These are phyloP conservation scores for Candida sanyaensis DNA, from an alignment of 1,139 yeast species.

Conservation along the genomic window DNA sequence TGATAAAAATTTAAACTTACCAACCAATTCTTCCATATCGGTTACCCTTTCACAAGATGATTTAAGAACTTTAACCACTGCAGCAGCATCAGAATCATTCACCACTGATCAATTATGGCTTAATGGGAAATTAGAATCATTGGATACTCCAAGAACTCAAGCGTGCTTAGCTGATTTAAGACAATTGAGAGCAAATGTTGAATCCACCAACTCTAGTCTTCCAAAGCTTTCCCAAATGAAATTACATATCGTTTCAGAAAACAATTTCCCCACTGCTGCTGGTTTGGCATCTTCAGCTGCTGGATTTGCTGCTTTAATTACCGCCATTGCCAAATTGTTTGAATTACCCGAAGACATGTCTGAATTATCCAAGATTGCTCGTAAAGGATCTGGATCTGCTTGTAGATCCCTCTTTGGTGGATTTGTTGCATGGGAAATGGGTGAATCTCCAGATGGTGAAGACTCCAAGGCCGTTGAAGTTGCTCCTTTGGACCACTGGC, in stretches of 20 bases:
- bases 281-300: constrained; percentile 98
- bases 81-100: constrained; percentile 63
- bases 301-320: constrained; percentile 94
- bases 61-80: constrained; percentile 88
- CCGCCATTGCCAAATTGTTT: constrained; percentile 80
- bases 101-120: constrained; percentile 74
- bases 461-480: constrained; percentile 94
- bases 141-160: constrained; percentile 69
- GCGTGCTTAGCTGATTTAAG: constrained; percentile 82
- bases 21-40: constrained; percentile 93
- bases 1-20: constrained; percentile 81
- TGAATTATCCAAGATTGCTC: constrained; percentile 88
- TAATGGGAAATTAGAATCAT: constrained; percentile 72
- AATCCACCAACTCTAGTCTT: constrained; percentile 46
- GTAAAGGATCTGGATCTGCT: constrained; percentile 98
- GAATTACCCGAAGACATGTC: constrained; percentile 78
- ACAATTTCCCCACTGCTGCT: constrained; percentile 98
- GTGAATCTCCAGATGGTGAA: constrained; percentile 64
- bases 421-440: constrained; percentile 99
- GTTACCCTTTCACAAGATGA: constrained; percentile 92
- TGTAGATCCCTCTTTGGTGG: constrained; percentile 97
- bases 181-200: constrained; percentile 58
- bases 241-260: constrained; percentile 85
- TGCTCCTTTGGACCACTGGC: constrained; percentile 87
- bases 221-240: constrained; percentile 66